A percentile compares a stretch with the other conserved stretches of the same genome.
Conservation (phyloP, 1,284 basidiomycete species). For the Leccinum glutinopallens region DNA sequence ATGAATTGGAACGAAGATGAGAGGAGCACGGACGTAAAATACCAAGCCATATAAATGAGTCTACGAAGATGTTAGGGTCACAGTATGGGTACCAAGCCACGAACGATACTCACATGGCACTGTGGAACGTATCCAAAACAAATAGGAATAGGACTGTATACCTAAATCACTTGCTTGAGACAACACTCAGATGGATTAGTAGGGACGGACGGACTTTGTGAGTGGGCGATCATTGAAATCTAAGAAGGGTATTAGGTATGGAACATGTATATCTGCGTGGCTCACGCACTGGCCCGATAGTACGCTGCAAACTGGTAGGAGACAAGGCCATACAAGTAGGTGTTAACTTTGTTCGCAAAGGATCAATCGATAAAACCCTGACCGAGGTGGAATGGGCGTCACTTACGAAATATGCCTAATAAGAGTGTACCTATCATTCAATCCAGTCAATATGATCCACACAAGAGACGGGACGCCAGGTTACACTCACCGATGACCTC, state of each 20-base stretch:
- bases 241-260: neutral
- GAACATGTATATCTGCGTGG: neutral
- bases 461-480: no score
- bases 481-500: slow-evolving; percentile 20
- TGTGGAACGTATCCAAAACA: slow-evolving; percentile 1
- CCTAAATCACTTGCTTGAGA: neutral
- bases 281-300: neutral
- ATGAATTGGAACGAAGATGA: neutral
- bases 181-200: neutral
- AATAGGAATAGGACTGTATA: slow-evolving; percentile 1
- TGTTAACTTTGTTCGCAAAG: neutral
- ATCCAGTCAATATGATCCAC: neutral
- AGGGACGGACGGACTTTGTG: neutral
- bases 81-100: neutral
- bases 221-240: neutral
- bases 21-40: neutral
- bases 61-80: neutral
- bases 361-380: neutral
- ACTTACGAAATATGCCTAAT: slow-evolving; percentile 42
- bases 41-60: neutral
- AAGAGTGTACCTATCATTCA: slow-evolving; percentile 39
- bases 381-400: neutral
- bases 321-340: slow-evolving; percentile 3
- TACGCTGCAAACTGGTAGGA: neutral
- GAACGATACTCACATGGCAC: neutral